Conservation (phyloP, 2,329 filamentous ascomycete species). For the Calcarisporium arbuscula region DNA sequence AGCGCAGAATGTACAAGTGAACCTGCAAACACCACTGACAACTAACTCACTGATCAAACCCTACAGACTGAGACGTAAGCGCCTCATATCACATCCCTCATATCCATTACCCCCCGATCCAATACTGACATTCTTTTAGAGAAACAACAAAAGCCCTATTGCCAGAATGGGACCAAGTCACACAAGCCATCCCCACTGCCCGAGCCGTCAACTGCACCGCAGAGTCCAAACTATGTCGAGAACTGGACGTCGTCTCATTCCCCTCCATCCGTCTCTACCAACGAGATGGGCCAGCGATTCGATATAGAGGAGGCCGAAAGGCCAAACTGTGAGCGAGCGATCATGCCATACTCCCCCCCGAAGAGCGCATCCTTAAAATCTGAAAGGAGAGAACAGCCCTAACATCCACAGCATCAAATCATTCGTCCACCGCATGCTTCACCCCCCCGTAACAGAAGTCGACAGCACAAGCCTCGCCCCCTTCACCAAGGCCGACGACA, state of each 20-base stretch:
- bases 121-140: constrained; percentile 7
- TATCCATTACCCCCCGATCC: too few relatives aligned
- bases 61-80: constrained; percentile 11
- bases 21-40: too few relatives aligned
- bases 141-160: constrained; percentile 10
- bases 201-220: constrained; percentile 35
- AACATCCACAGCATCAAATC: constrained; percentile 21
- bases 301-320: constrained; percentile 38
- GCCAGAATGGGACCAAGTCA: constrained; percentile 12
- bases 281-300: constrained; percentile 21
- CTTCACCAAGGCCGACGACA: constrained; percentile 32
- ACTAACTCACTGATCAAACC: too few relatives aligned
- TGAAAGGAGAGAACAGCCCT: not conserved
- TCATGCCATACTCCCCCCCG: not conserved
- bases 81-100: not conserved
- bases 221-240: constrained; percentile 29
- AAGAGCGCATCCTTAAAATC: not conserved
- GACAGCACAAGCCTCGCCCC: constrained; percentile 5
- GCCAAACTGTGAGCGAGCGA: constrained; percentile 23
- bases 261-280: constrained; percentile 40
- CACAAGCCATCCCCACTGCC: constrained; percentile 9
- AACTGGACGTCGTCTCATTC: constrained; percentile 36
- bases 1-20: constrained; percentile 1
- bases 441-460: constrained; percentile 15
- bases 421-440: constrained; percentile 20